These are phyloP conservation scores for Paracamarosporium sp. DNA, from an alignment of 2,329 filamentous ascomycete genomes.

Conservation along the genomic window DNA sequence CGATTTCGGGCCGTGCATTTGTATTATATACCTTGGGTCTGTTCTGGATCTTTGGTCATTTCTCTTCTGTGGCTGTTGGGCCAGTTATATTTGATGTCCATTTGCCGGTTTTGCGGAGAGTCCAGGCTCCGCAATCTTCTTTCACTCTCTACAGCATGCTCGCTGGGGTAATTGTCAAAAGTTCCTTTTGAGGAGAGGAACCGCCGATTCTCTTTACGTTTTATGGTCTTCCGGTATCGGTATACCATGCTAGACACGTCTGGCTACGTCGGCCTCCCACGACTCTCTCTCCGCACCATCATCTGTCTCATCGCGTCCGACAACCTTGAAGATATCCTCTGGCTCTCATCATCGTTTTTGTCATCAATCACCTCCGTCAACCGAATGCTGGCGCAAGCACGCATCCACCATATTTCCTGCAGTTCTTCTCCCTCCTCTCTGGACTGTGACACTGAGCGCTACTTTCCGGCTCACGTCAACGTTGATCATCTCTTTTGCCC, in stretches of 20 bases:
- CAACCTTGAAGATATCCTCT: constrained; percentile 3
- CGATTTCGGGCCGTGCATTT: constrained; percentile 40
- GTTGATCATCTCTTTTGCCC: constrained; percentile 38
- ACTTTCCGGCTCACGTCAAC: constrained; percentile 31
- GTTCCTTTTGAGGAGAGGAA: constrained; percentile 18
- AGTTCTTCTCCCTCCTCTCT: constrained; percentile 29
- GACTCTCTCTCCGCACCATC: constrained; percentile 3
- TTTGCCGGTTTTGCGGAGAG: constrained; percentile 13
- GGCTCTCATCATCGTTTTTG: constrained; percentile 6
- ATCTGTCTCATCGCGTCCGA: background rate
- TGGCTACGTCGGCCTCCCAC: constrained; percentile 6
- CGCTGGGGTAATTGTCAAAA: constrained; percentile 20
- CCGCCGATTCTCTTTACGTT: constrained; percentile 12
- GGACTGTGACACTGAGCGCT: constrained; percentile 27
- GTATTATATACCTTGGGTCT: constrained; percentile 47
- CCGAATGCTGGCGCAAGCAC: constrained; percentile 1
- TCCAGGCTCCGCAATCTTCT: constrained; percentile 14
- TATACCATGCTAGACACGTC: constrained; percentile 4
- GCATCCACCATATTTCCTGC: constrained; percentile 17
- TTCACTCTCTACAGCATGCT: constrained; percentile 17
- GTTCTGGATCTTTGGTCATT: constrained; percentile 29
- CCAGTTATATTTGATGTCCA: constrained; percentile 20
- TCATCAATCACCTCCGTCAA: background rate
- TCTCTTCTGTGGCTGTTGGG: constrained; percentile 35
- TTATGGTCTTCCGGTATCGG: constrained; percentile 3